phyloP scores from a whole-genome alignment of 2,329 filamentous ascomycete species.

The Pyrenophora teres region DNA sequence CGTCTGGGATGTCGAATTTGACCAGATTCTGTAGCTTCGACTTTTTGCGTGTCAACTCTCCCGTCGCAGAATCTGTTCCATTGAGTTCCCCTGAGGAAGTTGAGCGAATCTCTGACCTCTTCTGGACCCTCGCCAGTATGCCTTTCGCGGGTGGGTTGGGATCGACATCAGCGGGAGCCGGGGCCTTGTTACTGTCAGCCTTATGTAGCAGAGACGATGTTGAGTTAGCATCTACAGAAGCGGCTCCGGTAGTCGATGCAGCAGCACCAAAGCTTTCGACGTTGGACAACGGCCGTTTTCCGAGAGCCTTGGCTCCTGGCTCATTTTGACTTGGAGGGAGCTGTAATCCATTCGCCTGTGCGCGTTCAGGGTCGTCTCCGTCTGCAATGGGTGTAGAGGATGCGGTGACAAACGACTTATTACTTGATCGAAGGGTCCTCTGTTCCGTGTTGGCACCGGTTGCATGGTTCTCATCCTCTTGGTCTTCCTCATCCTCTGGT shows the following conservation, averaged over 20 bases:
- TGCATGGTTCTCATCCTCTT: slow-evolving; percentile 25
- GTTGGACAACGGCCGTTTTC: slow-evolving; percentile 39
- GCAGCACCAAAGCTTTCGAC: slow-evolving; percentile 34
- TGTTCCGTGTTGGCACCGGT: slow-evolving; percentile 16
- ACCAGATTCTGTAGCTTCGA: slow-evolving; percentile 46
- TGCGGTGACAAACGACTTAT: slow-evolving; percentile 41
- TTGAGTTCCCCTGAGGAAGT: slow-evolving; percentile 15
- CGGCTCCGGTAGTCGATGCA: slow-evolving; percentile 31
- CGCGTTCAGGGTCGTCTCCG: slow-evolving; percentile 5
- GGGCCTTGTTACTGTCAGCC: slow-evolving; percentile 42
- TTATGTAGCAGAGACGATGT: slow-evolving; percentile 45
- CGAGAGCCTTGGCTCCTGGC: slow-evolving; percentile 20
- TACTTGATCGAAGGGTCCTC: slow-evolving; percentile 32
- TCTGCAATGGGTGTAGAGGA: slow-evolving; percentile 26
- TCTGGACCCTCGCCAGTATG: slow-evolving; percentile 37
- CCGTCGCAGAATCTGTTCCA: slow-evolving; percentile 9
- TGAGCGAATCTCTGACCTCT: slow-evolving; percentile 30
- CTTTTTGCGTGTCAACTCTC: slow-evolving; percentile 29
- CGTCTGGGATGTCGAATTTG: slow-evolving; percentile 51
- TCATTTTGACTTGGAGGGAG: slow-evolving; percentile 27
- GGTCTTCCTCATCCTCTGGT: slow-evolving; percentile 31
- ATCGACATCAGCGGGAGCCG: slow-evolving; percentile 24
- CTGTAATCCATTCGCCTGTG: slow-evolving; percentile 39
- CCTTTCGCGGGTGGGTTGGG: slow-evolving; percentile 27
- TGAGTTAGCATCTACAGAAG: slow-evolving; percentile 44